Conservation (phyloP, 495 filamentous ascomycete species). For the Xylaria palmicola region DNA sequence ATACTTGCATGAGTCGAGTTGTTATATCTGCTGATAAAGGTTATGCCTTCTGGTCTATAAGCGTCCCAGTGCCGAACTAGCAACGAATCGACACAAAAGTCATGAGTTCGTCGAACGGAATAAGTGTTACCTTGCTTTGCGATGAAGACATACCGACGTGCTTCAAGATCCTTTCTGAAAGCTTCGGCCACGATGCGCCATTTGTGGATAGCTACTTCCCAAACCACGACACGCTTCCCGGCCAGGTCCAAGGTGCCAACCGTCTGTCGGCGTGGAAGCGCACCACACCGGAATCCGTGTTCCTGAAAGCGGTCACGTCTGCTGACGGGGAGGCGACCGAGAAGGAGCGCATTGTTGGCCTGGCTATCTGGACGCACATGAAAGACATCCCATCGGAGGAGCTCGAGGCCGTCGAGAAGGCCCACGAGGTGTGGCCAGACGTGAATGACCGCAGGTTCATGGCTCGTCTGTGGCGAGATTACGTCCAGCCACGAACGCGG, state of each 20-base stretch:
- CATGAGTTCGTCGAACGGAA: background rate
- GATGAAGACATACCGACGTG: slow-evolving; percentile 24
- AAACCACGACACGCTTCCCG: slow-evolving; percentile 17
- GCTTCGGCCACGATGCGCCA: slow-evolving; percentile 24
- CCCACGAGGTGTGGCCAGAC: slow-evolving; percentile 25
- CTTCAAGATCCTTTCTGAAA: slow-evolving; percentile 24
- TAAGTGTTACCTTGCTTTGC: background rate
- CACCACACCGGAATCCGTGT: background rate
- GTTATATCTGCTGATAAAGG: no score
- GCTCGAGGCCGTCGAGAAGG: slow-evolving; percentile 20
- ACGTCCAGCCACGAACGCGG: slow-evolving; percentile 20
- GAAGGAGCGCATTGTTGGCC: slow-evolving; percentile 17
- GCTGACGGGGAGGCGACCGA: background rate
- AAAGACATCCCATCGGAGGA: slow-evolving; percentile 19
- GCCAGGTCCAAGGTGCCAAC: slow-evolving; percentile 19
- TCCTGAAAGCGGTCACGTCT: slow-evolving; percentile 19
- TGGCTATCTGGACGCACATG: slow-evolving; percentile 28
- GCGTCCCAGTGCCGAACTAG: no score
- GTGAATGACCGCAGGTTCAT: slow-evolving; percentile 23
- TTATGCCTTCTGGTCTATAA: no score
- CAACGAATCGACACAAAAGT: no score
- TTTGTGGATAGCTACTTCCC: slow-evolving; percentile 28
- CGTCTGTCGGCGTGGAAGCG: slow-evolving; percentile 22
- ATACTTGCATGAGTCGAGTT: no score
- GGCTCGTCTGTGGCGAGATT: slow-evolving; percentile 22